These are phyloP conservation scores for Chamaenerion angustifolium DNA, from an alignment of 345 rosid genomes.

Conservation along the genomic window DNA sequence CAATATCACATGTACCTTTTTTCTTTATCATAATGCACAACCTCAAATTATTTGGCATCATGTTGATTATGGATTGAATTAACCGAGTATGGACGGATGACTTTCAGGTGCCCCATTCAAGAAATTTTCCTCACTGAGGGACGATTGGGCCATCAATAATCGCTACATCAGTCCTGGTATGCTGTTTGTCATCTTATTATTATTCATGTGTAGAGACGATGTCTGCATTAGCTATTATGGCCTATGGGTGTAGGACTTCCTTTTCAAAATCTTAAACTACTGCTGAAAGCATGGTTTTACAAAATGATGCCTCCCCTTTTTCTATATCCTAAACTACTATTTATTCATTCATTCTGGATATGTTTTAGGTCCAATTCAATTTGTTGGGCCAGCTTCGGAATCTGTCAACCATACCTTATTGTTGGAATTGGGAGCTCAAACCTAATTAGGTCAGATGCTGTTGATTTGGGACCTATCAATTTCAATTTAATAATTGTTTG, in stretches of 20 bases:
- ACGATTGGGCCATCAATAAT: constrained; percentile 88
- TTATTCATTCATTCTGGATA: neutral
- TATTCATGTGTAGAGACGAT: too few relatives aligned
- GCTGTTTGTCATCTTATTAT: constrained; percentile 9
- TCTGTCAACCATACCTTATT: constrained; percentile 56
- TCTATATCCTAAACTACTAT: neutral
- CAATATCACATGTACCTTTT: too few relatives aligned
- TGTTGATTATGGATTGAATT: too few relatives aligned
- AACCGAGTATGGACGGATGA: too few relatives aligned
- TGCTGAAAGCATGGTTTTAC: neutral
- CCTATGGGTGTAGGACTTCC: neutral
- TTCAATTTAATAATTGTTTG: too few relatives aligned
- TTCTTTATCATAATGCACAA: too few relatives aligned
- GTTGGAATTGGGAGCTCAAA: constrained; percentile 63
- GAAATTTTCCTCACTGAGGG: constrained; percentile 55
- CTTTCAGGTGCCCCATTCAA: constrained; percentile 75
- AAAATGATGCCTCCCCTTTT: too few relatives aligned
- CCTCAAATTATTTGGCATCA: too few relatives aligned
- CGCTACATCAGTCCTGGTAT: constrained; percentile 82
- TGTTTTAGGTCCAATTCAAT: constrained; percentile 79
- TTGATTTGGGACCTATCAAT: too few relatives aligned
- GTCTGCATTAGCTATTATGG: too few relatives aligned
- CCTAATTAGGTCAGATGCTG: constrained; percentile 8
- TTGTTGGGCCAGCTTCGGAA: constrained; percentile 53
- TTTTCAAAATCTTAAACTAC: neutral